phyloP scores from a whole-genome alignment of 2,329 filamentous ascomycete genomes.

The Ceratocystis harringtonii region DNA sequence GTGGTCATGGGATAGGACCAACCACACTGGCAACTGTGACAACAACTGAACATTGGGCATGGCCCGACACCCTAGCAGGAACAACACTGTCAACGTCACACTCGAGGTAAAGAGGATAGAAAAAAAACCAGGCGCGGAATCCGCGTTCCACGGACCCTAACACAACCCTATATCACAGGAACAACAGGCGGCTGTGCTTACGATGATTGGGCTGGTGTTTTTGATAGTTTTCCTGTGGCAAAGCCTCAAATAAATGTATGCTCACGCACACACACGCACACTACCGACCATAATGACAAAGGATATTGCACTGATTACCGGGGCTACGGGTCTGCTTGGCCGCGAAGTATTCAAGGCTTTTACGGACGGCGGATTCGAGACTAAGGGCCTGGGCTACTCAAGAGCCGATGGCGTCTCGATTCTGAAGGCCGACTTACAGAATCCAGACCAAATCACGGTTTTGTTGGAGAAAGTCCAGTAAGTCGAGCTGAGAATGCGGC shows the following conservation, averaged over 20 bases:
- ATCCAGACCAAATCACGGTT: slow-evolving; percentile 32
- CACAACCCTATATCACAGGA: too few relatives aligned
- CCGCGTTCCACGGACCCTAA: too few relatives aligned
- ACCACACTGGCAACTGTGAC: neutral
- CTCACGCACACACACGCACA: neutral
- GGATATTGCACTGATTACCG: slow-evolving; percentile 54
- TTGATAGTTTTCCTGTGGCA: neutral
- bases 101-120: too few relatives aligned
- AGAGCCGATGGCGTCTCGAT: slow-evolving; percentile 56
- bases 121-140: too few relatives aligned
- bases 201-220: too few relatives aligned
- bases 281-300: neutral
- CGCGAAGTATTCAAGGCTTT: slow-evolving; percentile 53
- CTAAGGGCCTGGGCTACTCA: slow-evolving; percentile 58
- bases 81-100: too few relatives aligned
- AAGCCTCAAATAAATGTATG: neutral
- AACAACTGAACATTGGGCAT: too few relatives aligned
- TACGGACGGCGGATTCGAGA: slow-evolving; percentile 37
- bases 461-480: slow-evolving; percentile 41
- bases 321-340: slow-evolving; percentile 71
- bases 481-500: slow-evolving; percentile 19
- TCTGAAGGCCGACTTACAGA: slow-evolving; percentile 41
- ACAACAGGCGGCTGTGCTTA: too few relatives aligned
- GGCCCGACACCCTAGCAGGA: too few relatives aligned
- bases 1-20: neutral